These are phyloP conservation scores for Pinus albicaulis DNA, from an alignment of 75 land plant species.

Conservation along the genomic window DNA sequence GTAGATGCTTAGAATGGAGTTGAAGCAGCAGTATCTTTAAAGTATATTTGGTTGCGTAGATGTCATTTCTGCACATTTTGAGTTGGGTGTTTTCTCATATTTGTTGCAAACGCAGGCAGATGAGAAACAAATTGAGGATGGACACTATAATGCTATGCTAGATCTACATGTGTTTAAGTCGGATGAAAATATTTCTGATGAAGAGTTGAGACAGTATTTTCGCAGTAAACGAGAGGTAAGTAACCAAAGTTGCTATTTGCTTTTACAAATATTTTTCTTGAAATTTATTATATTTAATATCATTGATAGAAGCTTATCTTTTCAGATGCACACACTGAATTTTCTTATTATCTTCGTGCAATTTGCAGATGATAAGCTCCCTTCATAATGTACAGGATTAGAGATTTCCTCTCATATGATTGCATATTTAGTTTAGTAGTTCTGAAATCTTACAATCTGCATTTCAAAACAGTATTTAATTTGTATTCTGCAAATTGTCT, in stretches of 20 bases:
- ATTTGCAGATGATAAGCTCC: background rate
- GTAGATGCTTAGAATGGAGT: no score
- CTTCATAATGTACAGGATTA: background rate
- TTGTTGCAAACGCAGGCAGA: conserved; percentile 23
- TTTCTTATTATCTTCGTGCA: no score
- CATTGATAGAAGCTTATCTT: background rate
- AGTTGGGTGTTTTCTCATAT: background rate
- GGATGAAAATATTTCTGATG: conserved; percentile 14
- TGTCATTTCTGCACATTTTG: background rate
- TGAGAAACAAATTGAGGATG: conserved; percentile 63
- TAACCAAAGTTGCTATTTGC: background rate
- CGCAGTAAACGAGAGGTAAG: conserved; percentile 32
- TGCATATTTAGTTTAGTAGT: background rate
- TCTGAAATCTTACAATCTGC: no score
- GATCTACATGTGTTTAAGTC: conserved; percentile 57
- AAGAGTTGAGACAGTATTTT: conserved; percentile 26
- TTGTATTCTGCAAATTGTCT: background rate
- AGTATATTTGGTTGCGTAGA: background rate
- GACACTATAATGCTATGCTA: conserved; percentile 59
- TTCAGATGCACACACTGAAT: no score
- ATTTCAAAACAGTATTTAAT: background rate
- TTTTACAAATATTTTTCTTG: background rate
- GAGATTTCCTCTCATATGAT: background rate
- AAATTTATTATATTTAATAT: background rate
- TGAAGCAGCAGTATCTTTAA: background rate